These are phyloP conservation scores for Flaveria trinervia DNA, from an alignment of 129 eudicot genomes.

Conservation along the genomic window DNA sequence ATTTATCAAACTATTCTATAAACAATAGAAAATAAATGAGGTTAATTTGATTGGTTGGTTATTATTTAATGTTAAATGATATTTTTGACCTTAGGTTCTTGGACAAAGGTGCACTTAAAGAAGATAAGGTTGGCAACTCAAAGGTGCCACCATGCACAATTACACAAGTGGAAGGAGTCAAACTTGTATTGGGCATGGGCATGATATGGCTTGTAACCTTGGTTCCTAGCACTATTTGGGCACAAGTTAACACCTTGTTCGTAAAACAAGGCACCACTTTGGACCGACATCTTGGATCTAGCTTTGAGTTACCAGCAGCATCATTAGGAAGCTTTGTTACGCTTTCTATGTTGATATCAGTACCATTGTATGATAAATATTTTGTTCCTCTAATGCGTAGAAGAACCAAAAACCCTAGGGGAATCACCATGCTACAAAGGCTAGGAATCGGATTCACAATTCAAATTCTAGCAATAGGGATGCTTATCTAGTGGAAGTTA, in stretches of 20 bases:
- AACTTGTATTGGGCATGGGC: constrained; percentile 79
- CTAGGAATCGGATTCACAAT: constrained; percentile 71
- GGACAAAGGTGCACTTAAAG: constrained; percentile 83
- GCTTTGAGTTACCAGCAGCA: constrained; percentile 80
- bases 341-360: constrained; percentile 61
- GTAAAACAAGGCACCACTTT: constrained; percentile 96
- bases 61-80: neutral
- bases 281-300: constrained; percentile 64
- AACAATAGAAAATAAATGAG: neutral
- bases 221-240: constrained; percentile 93
- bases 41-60: neutral
- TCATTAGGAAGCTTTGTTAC: constrained; percentile 83
- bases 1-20: too few relatives aligned
- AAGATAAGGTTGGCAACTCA: constrained; percentile 29
- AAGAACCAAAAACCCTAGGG: constrained; percentile 79
- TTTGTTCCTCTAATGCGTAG: constrained; percentile 76
- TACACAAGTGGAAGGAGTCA: constrained; percentile 87
- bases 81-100: constrained; percentile 57
- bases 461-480: constrained; percentile 70
- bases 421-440: constrained; percentile 81
- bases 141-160: constrained; percentile 66
- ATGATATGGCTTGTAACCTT: constrained; percentile 81
- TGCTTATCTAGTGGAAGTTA: constrained; percentile 64
- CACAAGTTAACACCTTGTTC: constrained; percentile 91
- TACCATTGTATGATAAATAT: constrained; percentile 73